These are phyloP conservation scores for Penicillium salamii DNA, from an alignment of 495 filamentous ascomycete genomes.

Conservation along the genomic window DNA sequence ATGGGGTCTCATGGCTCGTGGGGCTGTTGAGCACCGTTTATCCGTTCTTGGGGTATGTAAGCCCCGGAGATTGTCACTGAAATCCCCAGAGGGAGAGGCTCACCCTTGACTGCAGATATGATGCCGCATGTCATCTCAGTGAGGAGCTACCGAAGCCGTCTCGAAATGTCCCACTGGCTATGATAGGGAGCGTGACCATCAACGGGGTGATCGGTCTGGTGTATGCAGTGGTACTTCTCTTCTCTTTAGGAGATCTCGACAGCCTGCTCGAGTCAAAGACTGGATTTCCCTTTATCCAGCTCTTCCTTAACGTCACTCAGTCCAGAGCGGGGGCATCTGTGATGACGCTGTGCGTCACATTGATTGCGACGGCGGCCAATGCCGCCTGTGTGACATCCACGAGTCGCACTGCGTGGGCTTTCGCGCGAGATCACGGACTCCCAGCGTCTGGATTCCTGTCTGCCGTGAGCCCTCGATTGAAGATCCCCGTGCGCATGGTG, in stretches of 20 bases:
- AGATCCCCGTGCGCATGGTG: slow-evolving; percentile 23
- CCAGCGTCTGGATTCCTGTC: slow-evolving; percentile 16
- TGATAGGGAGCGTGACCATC: slow-evolving; percentile 40
- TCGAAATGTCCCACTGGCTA: slow-evolving; percentile 37
- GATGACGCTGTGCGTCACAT: slow-evolving; percentile 14
- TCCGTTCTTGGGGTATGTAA: slow-evolving; percentile 22
- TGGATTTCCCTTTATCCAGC: slow-evolving; percentile 47
- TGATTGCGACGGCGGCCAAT: slow-evolving; percentile 20
- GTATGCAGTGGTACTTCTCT: slow-evolving; percentile 43
- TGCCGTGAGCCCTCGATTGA: slow-evolving; percentile 10
- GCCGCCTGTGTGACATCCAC: slow-evolving; percentile 21
- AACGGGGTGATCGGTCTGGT: slow-evolving; percentile 42
- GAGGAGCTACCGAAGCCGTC: slow-evolving; percentile 30
- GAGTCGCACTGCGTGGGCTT: slow-evolving; percentile 25
- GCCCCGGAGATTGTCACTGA: no score
- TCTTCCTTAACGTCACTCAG: slow-evolving; percentile 35
- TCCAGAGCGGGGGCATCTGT: slow-evolving; percentile 36
- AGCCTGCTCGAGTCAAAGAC: slow-evolving; percentile 25
- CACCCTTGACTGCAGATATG: slow-evolving; percentile 15
- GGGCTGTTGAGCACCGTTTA: slow-evolving; percentile 23
- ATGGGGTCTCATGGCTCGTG: slow-evolving; percentile 25
- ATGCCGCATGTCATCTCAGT: slow-evolving; percentile 32
- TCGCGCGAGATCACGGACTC: slow-evolving; percentile 19
- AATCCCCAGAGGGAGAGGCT: no score
- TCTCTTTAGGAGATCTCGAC: slow-evolving; percentile 40